Conservation (phyloP, 2,329 filamentous ascomycete genomes). For the Monosporascus sp. region DNA sequence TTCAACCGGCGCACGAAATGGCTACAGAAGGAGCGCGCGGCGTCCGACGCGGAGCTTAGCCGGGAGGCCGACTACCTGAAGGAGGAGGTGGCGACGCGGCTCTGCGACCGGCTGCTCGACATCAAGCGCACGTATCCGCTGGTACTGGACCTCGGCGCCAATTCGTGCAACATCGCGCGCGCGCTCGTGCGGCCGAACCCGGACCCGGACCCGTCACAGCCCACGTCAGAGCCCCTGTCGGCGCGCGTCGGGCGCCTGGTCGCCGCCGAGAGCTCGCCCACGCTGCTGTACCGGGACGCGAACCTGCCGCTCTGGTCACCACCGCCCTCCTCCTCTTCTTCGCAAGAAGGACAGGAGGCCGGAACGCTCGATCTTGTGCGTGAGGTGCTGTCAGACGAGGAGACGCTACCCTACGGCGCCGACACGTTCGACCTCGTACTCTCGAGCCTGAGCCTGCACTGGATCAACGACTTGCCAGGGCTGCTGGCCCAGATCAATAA, state of each 20-base stretch:
- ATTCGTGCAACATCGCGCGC: conserved; percentile 89
- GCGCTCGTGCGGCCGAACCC: conserved; percentile 68
- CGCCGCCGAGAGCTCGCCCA: conserved; percentile 74
- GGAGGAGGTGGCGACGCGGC: conserved; percentile 79
- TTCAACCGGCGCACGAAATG: conserved; percentile 88
- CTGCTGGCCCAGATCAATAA: conserved; percentile 79
- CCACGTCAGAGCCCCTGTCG: conserved; percentile 61
- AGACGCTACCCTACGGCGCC: conserved; percentile 69
- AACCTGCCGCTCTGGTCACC: conserved; percentile 57
- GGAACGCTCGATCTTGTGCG: conserved; percentile 58
- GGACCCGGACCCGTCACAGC: conserved; percentile 51
- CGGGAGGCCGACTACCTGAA: conserved; percentile 86
- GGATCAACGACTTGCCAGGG: conserved; percentile 94
- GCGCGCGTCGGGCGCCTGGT: conserved; percentile 68
- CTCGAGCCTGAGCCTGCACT: conserved; percentile 86
- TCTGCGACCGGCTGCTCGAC: conserved; percentile 84
- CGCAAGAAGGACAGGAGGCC: neutral
- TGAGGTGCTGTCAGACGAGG: conserved; percentile 68
- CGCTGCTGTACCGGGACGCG: conserved; percentile 75
- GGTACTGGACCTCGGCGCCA: conserved; percentile 89
- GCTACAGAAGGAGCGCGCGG: conserved; percentile 85
- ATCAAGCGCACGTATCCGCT: conserved; percentile 83
- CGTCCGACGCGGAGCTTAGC: conserved; percentile 62
- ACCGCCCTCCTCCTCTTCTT: too few relatives aligned
- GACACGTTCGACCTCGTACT: conserved; percentile 84